A percentile compares a stretch with the other conserved stretches of the same genome.
Evolutionary conservation across 352 stramenopile species (phyloP).

Genomic region (Globisporangium alternatum): DNA sequence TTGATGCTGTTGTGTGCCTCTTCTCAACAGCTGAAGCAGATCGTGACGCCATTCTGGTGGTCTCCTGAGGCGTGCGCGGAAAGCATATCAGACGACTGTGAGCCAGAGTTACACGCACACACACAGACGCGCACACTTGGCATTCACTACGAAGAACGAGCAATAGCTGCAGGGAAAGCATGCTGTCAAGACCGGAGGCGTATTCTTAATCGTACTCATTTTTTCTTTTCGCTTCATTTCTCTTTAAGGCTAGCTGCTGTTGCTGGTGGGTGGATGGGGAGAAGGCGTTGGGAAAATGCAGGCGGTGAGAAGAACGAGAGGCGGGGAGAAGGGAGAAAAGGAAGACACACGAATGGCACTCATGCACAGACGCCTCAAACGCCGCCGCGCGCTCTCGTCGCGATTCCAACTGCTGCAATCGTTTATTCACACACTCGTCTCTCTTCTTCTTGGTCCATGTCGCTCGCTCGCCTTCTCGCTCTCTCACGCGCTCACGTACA

Average conservation of each 20-base stretch:
- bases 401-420: not conserved
- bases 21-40: not conserved
- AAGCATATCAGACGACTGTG: not conserved
- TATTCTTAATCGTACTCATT: conserved; percentile 2
- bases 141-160: too few species aligned
- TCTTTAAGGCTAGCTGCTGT: not conserved
- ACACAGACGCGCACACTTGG: too few species aligned
- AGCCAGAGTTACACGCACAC: not conserved
- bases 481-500: not conserved
- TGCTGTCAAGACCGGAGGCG: too few species aligned
- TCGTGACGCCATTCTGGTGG: not conserved
- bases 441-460: not conserved
- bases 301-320: not conserved
- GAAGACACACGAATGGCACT: too few species aligned
- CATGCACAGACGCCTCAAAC: too few species aligned
- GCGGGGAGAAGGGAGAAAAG: not conserved
- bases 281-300: not conserved
- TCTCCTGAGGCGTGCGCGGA: not conserved
- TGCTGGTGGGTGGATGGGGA: not conserved
- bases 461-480: not conserved
- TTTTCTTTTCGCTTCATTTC: conserved; percentile 1
- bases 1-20: not conserved
- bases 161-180: too few species aligned
- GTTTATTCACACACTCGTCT: not conserved
- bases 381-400: not conserved